phyloP scores from a whole-genome alignment of 75 land plant genomes.

The Larix kaempferi region DNA sequence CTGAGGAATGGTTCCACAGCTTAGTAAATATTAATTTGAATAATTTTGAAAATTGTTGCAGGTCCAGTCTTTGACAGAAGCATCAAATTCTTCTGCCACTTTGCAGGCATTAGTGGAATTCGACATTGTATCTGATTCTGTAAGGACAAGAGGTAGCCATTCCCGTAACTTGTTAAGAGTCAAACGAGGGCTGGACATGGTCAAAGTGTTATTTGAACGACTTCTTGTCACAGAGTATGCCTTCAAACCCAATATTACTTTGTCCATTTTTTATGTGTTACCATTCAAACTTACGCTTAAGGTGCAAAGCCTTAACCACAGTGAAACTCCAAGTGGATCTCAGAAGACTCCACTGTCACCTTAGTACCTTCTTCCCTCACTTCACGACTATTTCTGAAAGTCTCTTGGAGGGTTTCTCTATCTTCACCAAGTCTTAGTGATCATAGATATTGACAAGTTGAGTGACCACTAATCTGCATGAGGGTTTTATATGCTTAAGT shows the following conservation, averaged over 20 bases:
- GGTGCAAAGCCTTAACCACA: no score
- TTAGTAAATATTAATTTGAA: slow-evolving; percentile 5
- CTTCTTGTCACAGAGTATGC: slow-evolving; percentile 71
- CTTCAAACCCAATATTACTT: not conserved
- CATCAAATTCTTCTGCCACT: slow-evolving; percentile 50
- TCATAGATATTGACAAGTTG: no score
- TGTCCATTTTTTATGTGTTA: not conserved
- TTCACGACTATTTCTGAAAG: no score
- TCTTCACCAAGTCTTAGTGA: no score
- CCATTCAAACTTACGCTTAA: no score
- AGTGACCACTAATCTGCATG: no score
- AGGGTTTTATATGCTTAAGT: no score
- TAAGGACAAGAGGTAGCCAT: slow-evolving; percentile 73
- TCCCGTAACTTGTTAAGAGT: slow-evolving; percentile 83
- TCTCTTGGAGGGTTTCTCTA: no score
- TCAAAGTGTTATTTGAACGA: slow-evolving; percentile 75
- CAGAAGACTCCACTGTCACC: no score
- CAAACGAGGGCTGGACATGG: slow-evolving; percentile 93
- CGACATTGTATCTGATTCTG: slow-evolving; percentile 47
- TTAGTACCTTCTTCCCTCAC: no score
- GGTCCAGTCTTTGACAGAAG: slow-evolving; percentile 70
- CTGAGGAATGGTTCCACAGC: not conserved
- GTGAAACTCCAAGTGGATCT: no score
- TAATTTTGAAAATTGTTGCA: slow-evolving; percentile 14
- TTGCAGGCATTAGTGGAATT: slow-evolving; percentile 55